A percentile compares a stretch with the other conserved stretches of the same genome.
These are phyloP conservation scores for Plasmodium fragile DNA, from an alignment of 169 alveolate genomes.

Conservation along the genomic window DNA sequence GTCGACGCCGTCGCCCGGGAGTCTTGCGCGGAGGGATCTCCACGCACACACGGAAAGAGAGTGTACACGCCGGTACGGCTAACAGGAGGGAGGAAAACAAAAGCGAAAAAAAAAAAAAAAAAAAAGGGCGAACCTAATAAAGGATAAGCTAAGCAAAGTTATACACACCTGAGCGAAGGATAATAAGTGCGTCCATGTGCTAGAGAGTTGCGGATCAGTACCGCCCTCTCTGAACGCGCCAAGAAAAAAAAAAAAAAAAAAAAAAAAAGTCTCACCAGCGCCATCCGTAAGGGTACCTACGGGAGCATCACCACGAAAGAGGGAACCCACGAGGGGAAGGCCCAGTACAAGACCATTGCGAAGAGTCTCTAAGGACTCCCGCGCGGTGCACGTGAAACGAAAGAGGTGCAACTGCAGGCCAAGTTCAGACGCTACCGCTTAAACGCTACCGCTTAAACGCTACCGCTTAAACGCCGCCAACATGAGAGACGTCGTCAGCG, in stretches of 20 bases:
- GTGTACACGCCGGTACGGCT: not conserved
- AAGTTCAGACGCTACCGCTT: not conserved
- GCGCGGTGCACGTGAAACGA: not conserved
- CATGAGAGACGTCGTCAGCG: conserved; percentile 25
- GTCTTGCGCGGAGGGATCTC: not conserved
- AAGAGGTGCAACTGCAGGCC: not conserved
- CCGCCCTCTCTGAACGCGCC: not conserved
- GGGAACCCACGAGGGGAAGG: not conserved
- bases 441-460: not conserved
- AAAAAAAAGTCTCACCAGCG: not conserved
- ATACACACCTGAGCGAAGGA: not conserved
- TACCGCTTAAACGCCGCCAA: not conserved
- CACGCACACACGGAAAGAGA: not conserved
- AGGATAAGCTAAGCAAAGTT: not conserved
- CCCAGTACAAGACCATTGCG: not conserved
- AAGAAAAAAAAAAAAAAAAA: conserved; percentile 4
- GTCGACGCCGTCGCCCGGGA: not conserved
- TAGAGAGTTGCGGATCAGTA: not conserved
- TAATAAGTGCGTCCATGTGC: not conserved
- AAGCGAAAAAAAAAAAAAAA: not conserved
- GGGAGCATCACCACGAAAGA: not conserved
- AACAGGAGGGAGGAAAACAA: not conserved
- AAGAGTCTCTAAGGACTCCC: not conserved
- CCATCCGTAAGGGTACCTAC: not conserved
- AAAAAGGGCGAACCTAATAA: not conserved